phyloP scores from a whole-genome alignment of 2,329 filamentous ascomycete genomes.

The Zarea fungicola region DNA sequence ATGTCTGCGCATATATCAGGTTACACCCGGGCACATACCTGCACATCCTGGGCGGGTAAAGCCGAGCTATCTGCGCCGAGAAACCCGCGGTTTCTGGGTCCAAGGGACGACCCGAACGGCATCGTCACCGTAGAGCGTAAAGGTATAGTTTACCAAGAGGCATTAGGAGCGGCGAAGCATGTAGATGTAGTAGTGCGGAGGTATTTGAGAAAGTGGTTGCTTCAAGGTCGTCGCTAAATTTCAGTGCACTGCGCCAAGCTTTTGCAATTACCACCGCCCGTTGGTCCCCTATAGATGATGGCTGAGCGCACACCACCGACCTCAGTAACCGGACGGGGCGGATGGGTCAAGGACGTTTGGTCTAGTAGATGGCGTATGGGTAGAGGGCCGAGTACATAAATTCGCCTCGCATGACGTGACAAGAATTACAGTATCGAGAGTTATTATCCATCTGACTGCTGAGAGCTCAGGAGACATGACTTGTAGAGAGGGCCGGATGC shows the following conservation, averaged over 20 bases:
- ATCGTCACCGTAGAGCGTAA: conserved; percentile 17
- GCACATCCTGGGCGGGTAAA: conserved; percentile 42
- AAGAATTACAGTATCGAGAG: not conserved
- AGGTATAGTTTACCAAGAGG: not conserved
- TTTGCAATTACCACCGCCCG: not conserved
- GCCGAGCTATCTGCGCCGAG: conserved; percentile 46
- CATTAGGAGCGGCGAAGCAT: not conserved
- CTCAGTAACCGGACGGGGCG: too few relatives aligned
- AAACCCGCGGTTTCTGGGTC: conserved; percentile 43
- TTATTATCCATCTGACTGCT: too few relatives aligned
- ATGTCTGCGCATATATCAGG: conserved; percentile 1
- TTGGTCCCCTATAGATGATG: conserved; percentile 4
- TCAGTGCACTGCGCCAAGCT: conserved; percentile 7
- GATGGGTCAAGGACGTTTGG: too few relatives aligned
- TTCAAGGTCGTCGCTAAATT: conserved; percentile 4
- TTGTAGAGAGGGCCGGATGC: not conserved
- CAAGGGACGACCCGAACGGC: conserved; percentile 24
- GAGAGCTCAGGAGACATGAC: conserved; percentile 3
- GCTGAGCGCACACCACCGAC: too few relatives aligned
- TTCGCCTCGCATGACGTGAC: conserved; percentile 4
- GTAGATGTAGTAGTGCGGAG: too few relatives aligned
- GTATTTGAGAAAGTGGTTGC: too few relatives aligned
- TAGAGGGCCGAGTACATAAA: conserved; percentile 2
- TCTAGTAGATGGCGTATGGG: too few relatives aligned
- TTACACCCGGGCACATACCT: conserved; percentile 31